phyloP scores from a whole-genome alignment of 2,329 filamentous ascomycete genomes.

The Diaporthe australafricana region DNA sequence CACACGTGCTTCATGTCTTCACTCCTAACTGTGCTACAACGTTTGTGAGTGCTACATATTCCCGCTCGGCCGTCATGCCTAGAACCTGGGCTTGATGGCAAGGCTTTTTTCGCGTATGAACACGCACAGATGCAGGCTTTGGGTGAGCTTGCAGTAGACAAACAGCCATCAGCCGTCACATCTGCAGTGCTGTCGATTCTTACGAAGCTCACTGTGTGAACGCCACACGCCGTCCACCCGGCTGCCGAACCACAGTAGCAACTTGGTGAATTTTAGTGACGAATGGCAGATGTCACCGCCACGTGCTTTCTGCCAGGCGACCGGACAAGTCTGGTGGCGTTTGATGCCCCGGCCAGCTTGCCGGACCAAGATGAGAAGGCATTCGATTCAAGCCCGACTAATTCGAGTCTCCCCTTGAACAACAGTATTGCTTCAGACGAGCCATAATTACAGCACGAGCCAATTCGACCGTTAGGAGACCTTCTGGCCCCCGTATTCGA shows the following conservation, averaged over 20 bases:
- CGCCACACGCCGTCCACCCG: neutral
- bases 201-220: neutral
- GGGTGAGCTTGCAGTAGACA: neutral
- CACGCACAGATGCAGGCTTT: neutral
- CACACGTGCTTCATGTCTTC: neutral
- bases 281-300: neutral
- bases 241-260: neutral
- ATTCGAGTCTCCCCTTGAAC: no score
- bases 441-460: neutral
- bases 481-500: neutral
- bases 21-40: neutral
- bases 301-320: neutral
- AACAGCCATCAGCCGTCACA: neutral
- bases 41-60: neutral
- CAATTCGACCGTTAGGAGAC: no score
- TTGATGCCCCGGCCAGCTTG: neutral
- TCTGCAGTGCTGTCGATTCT: neutral
- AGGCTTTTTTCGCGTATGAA: neutral
- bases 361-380: neutral
- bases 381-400: no score
- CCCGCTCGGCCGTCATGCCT: neutral
- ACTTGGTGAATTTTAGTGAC: neutral
- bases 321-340: neutral
- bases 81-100: neutral
- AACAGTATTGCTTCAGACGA: no score